Percentiles rank a stretch among this genome's conserved stretches.
Conservation (phyloP, 148 eudicot species). For the Rhododendron simsii region DNA sequence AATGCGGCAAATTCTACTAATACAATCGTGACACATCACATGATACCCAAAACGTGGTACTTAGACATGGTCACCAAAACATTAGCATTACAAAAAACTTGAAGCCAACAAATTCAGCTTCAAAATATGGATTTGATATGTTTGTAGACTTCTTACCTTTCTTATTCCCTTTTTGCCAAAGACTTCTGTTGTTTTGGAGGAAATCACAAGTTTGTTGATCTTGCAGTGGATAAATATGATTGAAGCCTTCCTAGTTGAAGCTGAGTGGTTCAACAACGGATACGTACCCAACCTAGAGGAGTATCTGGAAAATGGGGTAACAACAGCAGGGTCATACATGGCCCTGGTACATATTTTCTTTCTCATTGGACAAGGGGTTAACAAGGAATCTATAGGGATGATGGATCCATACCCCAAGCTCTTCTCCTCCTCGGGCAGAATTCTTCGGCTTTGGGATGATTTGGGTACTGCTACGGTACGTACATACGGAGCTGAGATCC, state of each 20-base stretch:
- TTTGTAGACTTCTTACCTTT: neutral
- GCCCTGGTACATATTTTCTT: constrained; percentile 40
- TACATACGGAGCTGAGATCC: neutral
- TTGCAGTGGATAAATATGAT: constrained; percentile 51
- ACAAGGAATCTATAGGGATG: constrained; percentile 11
- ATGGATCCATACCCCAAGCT: constrained; percentile 34
- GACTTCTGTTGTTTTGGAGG: neutral
- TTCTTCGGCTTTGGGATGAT: constrained; percentile 61
- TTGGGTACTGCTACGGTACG: constrained; percentile 33
- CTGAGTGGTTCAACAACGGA: constrained; percentile 33
- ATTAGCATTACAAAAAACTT: no score
- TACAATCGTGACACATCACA: no score
- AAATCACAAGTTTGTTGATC: neutral
- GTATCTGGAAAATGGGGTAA: constrained; percentile 42
- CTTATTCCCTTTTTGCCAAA: neutral
- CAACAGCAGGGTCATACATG: constrained; percentile 42
- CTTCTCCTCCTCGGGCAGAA: constrained; percentile 35
- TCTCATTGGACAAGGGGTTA: constrained; percentile 39
- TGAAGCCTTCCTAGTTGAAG: constrained; percentile 39
- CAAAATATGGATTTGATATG: neutral
- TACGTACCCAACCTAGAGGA: constrained; percentile 33
- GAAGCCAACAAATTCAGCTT: neutral
- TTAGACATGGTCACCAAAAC: no score
- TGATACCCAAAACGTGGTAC: no score
- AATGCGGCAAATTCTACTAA: no score